Evolutionary conservation across 371 early-diverging fungal species (phyloP).

Genomic region (Circinella umbellata): DNA sequence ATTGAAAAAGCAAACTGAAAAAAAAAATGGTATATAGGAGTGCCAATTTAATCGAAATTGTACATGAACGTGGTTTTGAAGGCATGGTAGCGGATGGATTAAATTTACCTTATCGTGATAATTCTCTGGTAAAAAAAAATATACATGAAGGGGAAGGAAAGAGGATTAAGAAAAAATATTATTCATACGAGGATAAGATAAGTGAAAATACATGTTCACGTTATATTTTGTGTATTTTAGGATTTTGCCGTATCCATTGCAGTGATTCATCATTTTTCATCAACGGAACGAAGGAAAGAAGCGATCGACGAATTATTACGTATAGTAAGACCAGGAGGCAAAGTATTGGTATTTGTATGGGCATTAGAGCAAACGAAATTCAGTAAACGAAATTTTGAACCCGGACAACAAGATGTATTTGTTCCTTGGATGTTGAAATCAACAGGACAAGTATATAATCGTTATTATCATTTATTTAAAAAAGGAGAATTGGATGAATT

Average conservation of each 20-base stretch:
- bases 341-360: conserved; percentile 92
- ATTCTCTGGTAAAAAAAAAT: conserved; percentile 65
- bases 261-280: conserved; percentile 94
- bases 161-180: background rate
- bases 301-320: conserved; percentile 85
- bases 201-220: background rate
- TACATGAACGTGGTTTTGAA: conserved; percentile 77
- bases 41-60: conserved; percentile 80
- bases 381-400: conserved; percentile 78
- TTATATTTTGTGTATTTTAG: conserved; percentile 34
- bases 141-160: too few species aligned
- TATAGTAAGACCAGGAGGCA: conserved; percentile 74
- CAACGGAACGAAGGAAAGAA: conserved; percentile 71
- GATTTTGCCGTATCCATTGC: conserved; percentile 95
- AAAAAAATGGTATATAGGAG: conserved; percentile 52
- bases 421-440: conserved; percentile 85
- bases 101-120: conserved; percentile 73
- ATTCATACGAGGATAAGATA: background rate
- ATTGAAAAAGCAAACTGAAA: background rate
- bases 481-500: conserved; percentile 85
- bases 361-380: conserved; percentile 87
- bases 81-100: conserved; percentile 87
- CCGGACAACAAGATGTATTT: conserved; percentile 86
- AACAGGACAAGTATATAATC: conserved; percentile 56
- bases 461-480: conserved; percentile 94